Percentiles rank a stretch among this genome's conserved stretches.
Conservation (phyloP, 345 rosid species). For the Mallotus nudiflorus region DNA sequence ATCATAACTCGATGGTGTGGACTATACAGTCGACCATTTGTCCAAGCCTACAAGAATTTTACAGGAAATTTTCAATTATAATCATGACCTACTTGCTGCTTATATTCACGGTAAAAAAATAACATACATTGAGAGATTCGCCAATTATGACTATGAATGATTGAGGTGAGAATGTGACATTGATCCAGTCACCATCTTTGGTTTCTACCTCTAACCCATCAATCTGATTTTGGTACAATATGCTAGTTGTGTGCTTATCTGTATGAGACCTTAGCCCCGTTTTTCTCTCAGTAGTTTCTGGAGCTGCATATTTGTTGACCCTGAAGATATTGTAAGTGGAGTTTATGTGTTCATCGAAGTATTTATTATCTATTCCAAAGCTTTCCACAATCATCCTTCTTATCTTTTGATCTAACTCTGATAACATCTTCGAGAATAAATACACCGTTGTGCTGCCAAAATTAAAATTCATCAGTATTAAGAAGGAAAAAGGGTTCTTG, state of each 20-base stretch:
- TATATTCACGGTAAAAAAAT: neutral
- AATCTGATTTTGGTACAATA: constrained; percentile 58
- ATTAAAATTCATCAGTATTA: neutral
- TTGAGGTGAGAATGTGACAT: constrained; percentile 41
- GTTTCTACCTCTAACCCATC: constrained; percentile 53
- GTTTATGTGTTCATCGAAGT: constrained; percentile 32
- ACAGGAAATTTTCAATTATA: too few relatives aligned
- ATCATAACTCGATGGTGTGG: too few relatives aligned
- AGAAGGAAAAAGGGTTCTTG: too few relatives aligned
- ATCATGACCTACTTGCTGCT: too few relatives aligned
- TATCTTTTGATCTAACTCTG: constrained; percentile 46
- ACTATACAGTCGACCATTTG: too few relatives aligned
- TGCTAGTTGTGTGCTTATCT: constrained; percentile 54
- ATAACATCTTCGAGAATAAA: constrained; percentile 28
- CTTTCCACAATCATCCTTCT: constrained; percentile 58
- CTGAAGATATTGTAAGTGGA: constrained; percentile 46
- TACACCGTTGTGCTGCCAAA: constrained; percentile 30
- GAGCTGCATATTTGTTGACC: constrained; percentile 45
- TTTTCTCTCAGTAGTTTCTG: constrained; percentile 16
- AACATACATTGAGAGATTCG: constrained; percentile 51
- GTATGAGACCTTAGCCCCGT: constrained; percentile 41
- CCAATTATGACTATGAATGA: constrained; percentile 60
- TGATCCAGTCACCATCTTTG: constrained; percentile 45
- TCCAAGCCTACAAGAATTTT: too few relatives aligned
- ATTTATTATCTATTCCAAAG: constrained; percentile 42